These are phyloP conservation scores for Rhizophagus sp. DNA, from an alignment of 192 early-diverging fungal genomes.

Conservation along the genomic window DNA sequence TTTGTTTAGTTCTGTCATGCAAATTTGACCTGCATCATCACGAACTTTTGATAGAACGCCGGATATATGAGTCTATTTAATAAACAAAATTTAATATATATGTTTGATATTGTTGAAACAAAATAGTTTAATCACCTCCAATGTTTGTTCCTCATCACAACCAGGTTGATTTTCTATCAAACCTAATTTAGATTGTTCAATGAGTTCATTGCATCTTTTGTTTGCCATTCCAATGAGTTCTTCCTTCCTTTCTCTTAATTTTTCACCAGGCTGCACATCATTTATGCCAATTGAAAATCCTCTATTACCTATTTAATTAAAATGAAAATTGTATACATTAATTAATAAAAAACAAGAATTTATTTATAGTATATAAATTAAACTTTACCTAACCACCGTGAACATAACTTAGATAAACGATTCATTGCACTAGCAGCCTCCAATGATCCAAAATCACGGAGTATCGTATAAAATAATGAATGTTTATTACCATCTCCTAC, in stretches of 20 bases:
- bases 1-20: conserved; percentile 89
- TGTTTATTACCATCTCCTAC: conserved; percentile 98
- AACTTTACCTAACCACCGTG: conserved; percentile 78
- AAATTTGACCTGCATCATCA: conserved; percentile 87
- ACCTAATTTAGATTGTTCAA: conserved; percentile 68
- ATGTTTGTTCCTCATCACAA: conserved; percentile 80
- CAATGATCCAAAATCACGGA: conserved; percentile 87
- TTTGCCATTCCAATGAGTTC: conserved; percentile 80
- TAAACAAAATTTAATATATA: background rate
- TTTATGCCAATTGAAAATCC: conserved; percentile 99
- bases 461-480: conserved; percentile 89
- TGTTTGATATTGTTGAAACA: background rate
- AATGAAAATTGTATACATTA: background rate
- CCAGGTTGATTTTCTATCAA: conserved; percentile 83
- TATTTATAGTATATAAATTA: background rate
- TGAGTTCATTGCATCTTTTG: conserved; percentile 79
- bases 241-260: conserved; percentile 78
- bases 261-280: conserved; percentile 90
- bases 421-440: conserved; percentile 95
- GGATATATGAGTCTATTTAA: conserved; percentile 64
- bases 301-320: conserved; percentile 60
- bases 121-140: conserved; percentile 58
- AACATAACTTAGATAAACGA: conserved; percentile 88
- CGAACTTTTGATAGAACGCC: conserved; percentile 88
- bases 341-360: background rate